Evolutionary conservation across 768 basidiomycete genomes (phyloP), one percentile per base, ranked within the genome.

Genomic region (Serendipita sp.): DNA sequence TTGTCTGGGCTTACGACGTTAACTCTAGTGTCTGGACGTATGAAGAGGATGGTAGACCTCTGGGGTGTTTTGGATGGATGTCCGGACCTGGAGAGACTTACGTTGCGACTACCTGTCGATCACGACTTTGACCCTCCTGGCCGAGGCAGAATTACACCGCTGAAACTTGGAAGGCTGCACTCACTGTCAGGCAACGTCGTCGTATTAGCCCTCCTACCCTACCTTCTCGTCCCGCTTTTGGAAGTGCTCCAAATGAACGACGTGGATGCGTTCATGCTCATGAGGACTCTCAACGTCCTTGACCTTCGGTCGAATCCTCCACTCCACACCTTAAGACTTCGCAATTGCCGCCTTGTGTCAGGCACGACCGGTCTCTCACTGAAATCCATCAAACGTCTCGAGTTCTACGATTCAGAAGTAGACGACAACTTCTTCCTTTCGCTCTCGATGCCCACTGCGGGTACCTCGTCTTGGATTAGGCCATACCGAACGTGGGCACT

Each of bases 321-420:
- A 34, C 34, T 60, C 18, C 56, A 60, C 34, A 60, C 56, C 4
- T 35, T 60, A 24, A 24, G 56, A 28, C 56, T 60, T 28, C 56
- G 56, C 37, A 60, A 37, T 37, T 60, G 56, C 56, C 56, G 56
- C 13, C 56, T 60, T 37, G 56, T 60, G 16, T 60, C 56, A 11
- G 56, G 56, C 16, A 60, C 56, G 37, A 60, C 56, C 8, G 56
- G 56, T 11, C 37, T 60, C 28, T 60, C 56, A n/a, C 37, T 60
- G 32, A 60, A 60, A 60, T 60, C 56, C 28, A 60, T 60, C 56
- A 60, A 60, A 60, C 11, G 56, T 3, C 56, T 60, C 56, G 56
- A 60, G 32, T 60, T 60, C 30, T 60, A 60, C 56, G 56, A 60
- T 30, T 60, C 56, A 60, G 56, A 60, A 37, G 56, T 60, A 24